Evolutionary conservation across 2,329 filamentous ascomycete genomes (phyloP), one percentile per base, ranked within the genome.

Genomic region (Fusarium lyarnte): DNA sequence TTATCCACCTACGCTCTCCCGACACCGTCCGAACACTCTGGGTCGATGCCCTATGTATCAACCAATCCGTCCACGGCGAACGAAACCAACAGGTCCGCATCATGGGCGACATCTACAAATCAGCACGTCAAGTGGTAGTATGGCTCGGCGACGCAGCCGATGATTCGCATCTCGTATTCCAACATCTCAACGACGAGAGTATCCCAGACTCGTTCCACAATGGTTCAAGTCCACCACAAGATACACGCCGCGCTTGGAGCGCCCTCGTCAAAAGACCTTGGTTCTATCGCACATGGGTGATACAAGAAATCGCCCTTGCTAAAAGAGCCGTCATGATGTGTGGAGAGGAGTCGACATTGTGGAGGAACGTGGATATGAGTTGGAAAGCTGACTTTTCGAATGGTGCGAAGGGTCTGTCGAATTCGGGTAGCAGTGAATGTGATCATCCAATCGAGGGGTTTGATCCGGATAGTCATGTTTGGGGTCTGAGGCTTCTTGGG

Each of bases 81-180:
- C n/a, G 69, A 23, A 71, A 71, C 4, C 69, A 71, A 6, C 69
- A 71, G 14, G 69, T 71, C 5, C 39, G 63, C 2, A 64, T 72
- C 27, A 71, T 71, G 69, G 69, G 63, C 0, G 69, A 72, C 2
- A 72, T 71, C 1, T 72, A 64, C 43, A 72, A 63, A 7, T 69
- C 69, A 12, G 69, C 69, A 0, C 36, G 51, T 7, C 69, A 72
- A 49, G 69, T 71, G 0, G 25, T 71, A 3, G 53, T 71, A 3
- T 71, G 69, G 69, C 47, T 71, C 3, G 69, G 69, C 1, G 58
- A 71, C 1, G 31, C 52, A 1, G 58, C 63, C 1, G 43, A 71
- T 12, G 23, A 59, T 16, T 71, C 69, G 0, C 43, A 59, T 1
- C 63, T 72, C 0, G 69, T 71, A 1, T 71, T 71, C 10, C 23